Conservation (phyloP, 2,329 filamentous ascomycete species). For the Thielaviopsis cerberus region DNA sequence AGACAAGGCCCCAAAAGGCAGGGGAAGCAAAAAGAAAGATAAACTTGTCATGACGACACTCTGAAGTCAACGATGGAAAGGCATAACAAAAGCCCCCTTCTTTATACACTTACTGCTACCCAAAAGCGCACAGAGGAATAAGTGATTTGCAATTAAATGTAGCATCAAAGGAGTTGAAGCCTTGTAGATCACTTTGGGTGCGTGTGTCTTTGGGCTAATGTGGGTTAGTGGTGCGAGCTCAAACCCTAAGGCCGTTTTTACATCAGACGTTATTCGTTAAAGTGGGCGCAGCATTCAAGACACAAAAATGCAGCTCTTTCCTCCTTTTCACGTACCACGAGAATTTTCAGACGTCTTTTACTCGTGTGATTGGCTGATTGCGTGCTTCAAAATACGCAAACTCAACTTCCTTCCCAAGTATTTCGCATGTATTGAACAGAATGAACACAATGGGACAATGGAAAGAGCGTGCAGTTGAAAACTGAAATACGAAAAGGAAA, state of each 20-base stretch:
- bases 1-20: neutral
- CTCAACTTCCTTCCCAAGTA: no score
- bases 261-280: neutral
- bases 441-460: no score
- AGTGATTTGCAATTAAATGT: neutral
- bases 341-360: neutral
- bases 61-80: neutral
- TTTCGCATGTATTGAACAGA: no score
- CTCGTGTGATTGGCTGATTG: neutral
- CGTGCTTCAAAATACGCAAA: neutral
- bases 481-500: no score
- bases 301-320: neutral
- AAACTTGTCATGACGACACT: neutral
- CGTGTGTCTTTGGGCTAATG: neutral
- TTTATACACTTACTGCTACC: neutral
- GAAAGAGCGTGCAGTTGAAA: no score
- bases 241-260: neutral
- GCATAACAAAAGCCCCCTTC: neutral
- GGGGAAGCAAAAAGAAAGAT: neutral
- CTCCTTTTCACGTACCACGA: neutral
- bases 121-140: neutral
- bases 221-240: neutral
- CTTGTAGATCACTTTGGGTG: neutral
- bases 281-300: neutral
- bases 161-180: neutral